Evolutionary conservation across 2,329 filamentous ascomycete genomes (phyloP).

Genomic region (Pseudocercospora crystallina): DNA sequence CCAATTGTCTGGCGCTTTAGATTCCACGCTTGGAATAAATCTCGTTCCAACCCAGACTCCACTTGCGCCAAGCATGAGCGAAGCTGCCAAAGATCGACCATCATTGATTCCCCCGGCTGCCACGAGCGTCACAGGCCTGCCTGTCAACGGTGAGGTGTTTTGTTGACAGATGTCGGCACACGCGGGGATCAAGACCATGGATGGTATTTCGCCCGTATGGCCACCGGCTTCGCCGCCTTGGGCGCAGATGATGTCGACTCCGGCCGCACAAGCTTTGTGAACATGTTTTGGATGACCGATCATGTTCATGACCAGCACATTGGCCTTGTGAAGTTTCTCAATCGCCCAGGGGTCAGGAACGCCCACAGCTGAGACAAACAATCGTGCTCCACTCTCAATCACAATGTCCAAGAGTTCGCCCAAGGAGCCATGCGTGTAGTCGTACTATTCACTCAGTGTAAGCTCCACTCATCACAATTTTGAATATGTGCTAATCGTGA

Average conservation of each 20-base stretch:
- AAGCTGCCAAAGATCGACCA: conserved; percentile 81
- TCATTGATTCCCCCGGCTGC: conserved; percentile 91
- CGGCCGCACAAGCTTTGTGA: conserved; percentile 85
- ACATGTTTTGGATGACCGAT: conserved; percentile 98
- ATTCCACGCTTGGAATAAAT: conserved; percentile 76
- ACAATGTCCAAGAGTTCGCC: conserved; percentile 83
- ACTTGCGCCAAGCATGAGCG: conserved; percentile 85
- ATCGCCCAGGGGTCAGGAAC: conserved; percentile 81
- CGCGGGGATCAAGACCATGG: conserved; percentile 83
- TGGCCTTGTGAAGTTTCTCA: conserved; percentile 80
- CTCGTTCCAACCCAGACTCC: conserved; percentile 95
- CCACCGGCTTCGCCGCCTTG: conserved; percentile 96
- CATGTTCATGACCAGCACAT: conserved; percentile 99
- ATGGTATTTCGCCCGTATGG: conserved; percentile 74
- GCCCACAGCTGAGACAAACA: conserved; percentile 96
- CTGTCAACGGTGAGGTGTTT: conserved; percentile 81
- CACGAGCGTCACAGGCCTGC: conserved; percentile 80
- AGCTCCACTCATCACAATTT: no score
- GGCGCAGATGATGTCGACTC: conserved; percentile 92
- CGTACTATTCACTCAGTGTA: conserved; percentile 54
- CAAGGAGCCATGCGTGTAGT: conserved; percentile 98
- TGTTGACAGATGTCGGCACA: conserved; percentile 78
- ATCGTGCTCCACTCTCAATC: conserved; percentile 81
- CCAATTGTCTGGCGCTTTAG: conserved; percentile 18
- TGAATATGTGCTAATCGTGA: background rate